A percentile compares a stretch with the other conserved stretches of the same genome.
Conservation (phyloP, 2,329 filamentous ascomycete genomes). For the Alternaria atra region DNA sequence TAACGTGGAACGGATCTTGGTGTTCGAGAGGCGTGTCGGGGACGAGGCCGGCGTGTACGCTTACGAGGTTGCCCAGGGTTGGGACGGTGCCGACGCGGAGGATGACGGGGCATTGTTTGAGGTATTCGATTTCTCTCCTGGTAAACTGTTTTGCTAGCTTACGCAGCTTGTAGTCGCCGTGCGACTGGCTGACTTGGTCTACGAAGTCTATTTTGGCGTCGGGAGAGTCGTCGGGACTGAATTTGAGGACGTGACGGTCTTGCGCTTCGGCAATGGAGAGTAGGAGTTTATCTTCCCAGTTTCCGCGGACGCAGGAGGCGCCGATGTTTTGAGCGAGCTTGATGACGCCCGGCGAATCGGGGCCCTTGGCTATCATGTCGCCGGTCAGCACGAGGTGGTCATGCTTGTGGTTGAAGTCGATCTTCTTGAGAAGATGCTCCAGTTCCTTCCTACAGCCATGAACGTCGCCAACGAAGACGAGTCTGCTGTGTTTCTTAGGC, state of each 20-base stretch:
- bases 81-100: conserved; percentile 72
- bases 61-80: conserved; percentile 69
- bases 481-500: conserved; percentile 61
- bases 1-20: conserved; percentile 81
- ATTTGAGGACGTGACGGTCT: conserved; percentile 28
- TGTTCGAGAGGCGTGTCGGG: conserved; percentile 74
- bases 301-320: conserved; percentile 86
- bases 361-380: conserved; percentile 74
- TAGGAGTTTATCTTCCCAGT: conserved; percentile 90
- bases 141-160: conserved; percentile 66
- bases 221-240: conserved; percentile 44
- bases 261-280: conserved; percentile 63
- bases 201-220: conserved; percentile 39
- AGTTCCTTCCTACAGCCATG: conserved; percentile 81
- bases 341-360: conserved; percentile 81
- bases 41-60: conserved; percentile 87
- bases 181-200: conserved; percentile 42
- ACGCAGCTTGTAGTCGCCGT: conserved; percentile 53
- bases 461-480: conserved; percentile 89
- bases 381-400: conserved; percentile 58
- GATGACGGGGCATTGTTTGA: conserved; percentile 78
- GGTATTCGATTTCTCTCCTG: conserved; percentile 71
- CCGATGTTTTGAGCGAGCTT: conserved; percentile 75
- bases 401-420: conserved; percentile 66
- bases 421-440: conserved; percentile 69